Percentiles rank a stretch among this genome's conserved stretches.
These are phyloP conservation scores for Zymoseptoria tritici DNA, from an alignment of 2,329 filamentous ascomycete species.

Conservation along the genomic window DNA sequence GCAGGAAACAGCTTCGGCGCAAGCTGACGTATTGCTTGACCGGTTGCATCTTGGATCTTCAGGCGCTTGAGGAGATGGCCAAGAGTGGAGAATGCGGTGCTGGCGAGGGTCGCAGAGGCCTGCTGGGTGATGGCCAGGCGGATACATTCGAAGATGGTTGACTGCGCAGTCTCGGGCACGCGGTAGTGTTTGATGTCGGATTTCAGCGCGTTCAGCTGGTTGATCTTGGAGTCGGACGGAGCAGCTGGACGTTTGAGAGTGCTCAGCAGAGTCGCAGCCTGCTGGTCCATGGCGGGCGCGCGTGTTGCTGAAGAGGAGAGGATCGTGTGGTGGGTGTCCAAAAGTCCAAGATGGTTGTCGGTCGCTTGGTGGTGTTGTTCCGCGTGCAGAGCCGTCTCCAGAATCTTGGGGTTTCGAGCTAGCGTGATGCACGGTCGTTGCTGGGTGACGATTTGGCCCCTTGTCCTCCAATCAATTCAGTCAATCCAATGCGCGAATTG, in stretches of 20 bases:
- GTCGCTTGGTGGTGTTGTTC: background rate
- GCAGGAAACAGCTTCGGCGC: slow-evolving; percentile 64
- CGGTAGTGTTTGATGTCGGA: slow-evolving; percentile 88
- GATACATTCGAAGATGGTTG: slow-evolving; percentile 73
- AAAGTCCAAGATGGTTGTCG: background rate
- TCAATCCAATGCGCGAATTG: background rate
- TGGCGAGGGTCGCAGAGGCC: slow-evolving; percentile 64
- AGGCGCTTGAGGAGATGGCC: slow-evolving; percentile 82
- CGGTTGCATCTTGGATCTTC: slow-evolving; percentile 73
- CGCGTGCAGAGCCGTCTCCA: background rate
- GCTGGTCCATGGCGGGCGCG: slow-evolving; percentile 45
- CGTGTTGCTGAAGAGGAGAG: background rate
- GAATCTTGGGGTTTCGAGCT: background rate
- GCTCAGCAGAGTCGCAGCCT: slow-evolving; percentile 47
- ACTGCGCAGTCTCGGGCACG: slow-evolving; percentile 66
- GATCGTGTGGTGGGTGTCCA: background rate
- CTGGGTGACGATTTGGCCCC: background rate
- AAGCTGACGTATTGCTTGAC: slow-evolving; percentile 57
- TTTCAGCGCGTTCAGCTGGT: slow-evolving; percentile 67
- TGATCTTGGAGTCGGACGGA: slow-evolving; percentile 62
- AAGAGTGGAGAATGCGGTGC: slow-evolving; percentile 79
- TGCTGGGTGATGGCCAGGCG: slow-evolving; percentile 67
- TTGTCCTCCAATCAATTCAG: background rate
- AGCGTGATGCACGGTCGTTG: slow-evolving; percentile 1
- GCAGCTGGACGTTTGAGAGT: slow-evolving; percentile 56